A percentile compares a stretch with the other conserved stretches of the same genome.
phyloP scores from a whole-genome alignment of 2,329 filamentous ascomycete species.

The Scleromitrula shiraiana region DNA sequence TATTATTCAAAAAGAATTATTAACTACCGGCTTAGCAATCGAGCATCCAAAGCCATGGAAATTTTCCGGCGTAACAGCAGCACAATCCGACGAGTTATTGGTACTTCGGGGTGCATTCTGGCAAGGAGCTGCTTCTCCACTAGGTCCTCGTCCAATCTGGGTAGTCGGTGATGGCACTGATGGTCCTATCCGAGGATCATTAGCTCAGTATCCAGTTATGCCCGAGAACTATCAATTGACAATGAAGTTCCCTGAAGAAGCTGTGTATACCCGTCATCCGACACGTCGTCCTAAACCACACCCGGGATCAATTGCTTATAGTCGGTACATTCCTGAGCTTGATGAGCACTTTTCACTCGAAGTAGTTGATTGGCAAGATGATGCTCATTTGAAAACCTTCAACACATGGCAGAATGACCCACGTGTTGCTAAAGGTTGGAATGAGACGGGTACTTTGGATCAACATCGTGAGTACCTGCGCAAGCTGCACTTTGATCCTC shows the following conservation, averaged over 20 bases:
- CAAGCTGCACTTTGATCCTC: slow-evolving; percentile 61
- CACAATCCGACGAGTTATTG: slow-evolving; percentile 32
- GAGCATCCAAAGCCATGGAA: slow-evolving; percentile 15
- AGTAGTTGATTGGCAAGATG: slow-evolving; percentile 58
- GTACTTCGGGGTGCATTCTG: slow-evolving; percentile 54
- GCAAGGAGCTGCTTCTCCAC: slow-evolving; percentile 62
- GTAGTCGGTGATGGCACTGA: slow-evolving; percentile 18
- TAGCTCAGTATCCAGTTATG: slow-evolving; percentile 32
- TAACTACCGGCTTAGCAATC: slow-evolving; percentile 23
- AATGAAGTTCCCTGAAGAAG: slow-evolving; percentile 20
- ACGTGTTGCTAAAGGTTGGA: slow-evolving; percentile 72
- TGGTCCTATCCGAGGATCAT: slow-evolving; percentile 33
- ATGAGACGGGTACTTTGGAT: slow-evolving; percentile 67
- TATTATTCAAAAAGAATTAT: slow-evolving; percentile 26
- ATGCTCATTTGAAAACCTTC: slow-evolving; percentile 61
- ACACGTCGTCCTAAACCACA: slow-evolving; percentile 63
- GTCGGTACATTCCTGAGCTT: slow-evolving; percentile 69
- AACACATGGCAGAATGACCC: slow-evolving; percentile 80
- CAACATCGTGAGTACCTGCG: slow-evolving; percentile 63
- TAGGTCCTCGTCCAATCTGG: slow-evolving; percentile 58
- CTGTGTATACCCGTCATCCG: slow-evolving; percentile 56
- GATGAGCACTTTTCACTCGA: slow-evolving; percentile 71
- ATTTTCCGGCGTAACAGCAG: not conserved
- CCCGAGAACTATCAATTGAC: slow-evolving; percentile 38
- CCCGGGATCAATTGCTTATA: slow-evolving; percentile 65